phyloP scores from a whole-genome alignment of 2,329 filamentous ascomycete species.

The Sarocladium brachiariae region DNA sequence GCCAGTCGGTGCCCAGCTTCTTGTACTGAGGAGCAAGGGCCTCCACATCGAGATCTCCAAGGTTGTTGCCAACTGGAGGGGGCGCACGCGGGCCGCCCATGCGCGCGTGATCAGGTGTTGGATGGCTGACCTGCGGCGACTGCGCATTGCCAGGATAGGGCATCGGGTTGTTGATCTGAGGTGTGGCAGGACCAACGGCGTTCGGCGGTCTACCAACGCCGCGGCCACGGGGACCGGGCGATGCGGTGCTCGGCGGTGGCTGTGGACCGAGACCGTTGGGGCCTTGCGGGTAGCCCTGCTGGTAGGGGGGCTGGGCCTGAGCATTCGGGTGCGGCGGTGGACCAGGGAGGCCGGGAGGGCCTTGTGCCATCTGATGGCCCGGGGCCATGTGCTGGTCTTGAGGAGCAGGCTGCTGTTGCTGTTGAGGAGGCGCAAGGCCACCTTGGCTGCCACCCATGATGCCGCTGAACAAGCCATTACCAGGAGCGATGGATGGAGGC shows the following conservation, averaged over 20 bases:
- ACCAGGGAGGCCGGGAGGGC: slow-evolving; percentile 59
- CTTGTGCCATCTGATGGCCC: slow-evolving; percentile 59
- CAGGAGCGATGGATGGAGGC: slow-evolving; percentile 82
- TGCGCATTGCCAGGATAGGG: slow-evolving; percentile 77
- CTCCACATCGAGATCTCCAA: slow-evolving; percentile 83
- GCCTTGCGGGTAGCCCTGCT: slow-evolving; percentile 57
- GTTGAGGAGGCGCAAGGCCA: slow-evolving; percentile 73
- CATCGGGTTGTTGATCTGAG: slow-evolving; percentile 82
- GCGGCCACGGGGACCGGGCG: slow-evolving; percentile 67
- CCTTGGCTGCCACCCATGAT: slow-evolving; percentile 89
- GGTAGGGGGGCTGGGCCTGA: slow-evolving; percentile 54
- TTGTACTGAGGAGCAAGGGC: slow-evolving; percentile 80
- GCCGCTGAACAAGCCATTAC: slow-evolving; percentile 86
- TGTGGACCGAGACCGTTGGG: slow-evolving; percentile 72
- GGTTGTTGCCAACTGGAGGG: slow-evolving; percentile 47
- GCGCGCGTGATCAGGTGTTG: slow-evolving; percentile 61
- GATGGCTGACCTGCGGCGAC: slow-evolving; percentile 83
- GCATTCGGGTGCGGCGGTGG: slow-evolving; percentile 54
- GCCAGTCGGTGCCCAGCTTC: slow-evolving; percentile 88
- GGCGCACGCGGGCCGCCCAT: slow-evolving; percentile 43
- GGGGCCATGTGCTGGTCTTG: slow-evolving; percentile 48
- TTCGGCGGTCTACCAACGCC: slow-evolving; percentile 60
- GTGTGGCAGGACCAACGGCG: slow-evolving; percentile 63
- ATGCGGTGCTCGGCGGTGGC: slow-evolving; percentile 76
- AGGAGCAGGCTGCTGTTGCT: slow-evolving; percentile 52